phyloP scores from a whole-genome alignment of 1,284 basidiomycete species.

The Austropuccinia psidii region DNA sequence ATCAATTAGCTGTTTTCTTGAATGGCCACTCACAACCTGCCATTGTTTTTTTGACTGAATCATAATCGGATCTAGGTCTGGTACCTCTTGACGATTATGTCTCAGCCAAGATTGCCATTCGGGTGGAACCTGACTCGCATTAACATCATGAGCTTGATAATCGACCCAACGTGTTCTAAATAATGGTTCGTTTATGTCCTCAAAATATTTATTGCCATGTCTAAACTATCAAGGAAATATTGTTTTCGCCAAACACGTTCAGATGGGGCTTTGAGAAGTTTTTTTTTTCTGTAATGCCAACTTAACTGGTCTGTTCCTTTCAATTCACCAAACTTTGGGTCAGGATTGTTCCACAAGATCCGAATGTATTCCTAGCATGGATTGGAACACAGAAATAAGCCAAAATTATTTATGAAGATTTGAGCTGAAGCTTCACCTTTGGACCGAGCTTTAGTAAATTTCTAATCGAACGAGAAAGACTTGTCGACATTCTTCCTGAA shows the following conservation, averaged over 20 bases:
- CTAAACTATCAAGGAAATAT: conserved; percentile 48
- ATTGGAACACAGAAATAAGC: background rate
- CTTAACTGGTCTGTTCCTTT: conserved; percentile 76
- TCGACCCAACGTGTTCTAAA: conserved; percentile 92
- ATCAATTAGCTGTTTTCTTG: background rate
- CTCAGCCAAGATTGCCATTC: conserved; percentile 92
- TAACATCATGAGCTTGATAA: conserved; percentile 75
- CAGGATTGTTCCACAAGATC: conserved; percentile 63
- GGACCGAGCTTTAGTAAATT: conserved; percentile 33
- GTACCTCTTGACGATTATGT: conserved; percentile 77
- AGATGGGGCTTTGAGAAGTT: background rate
- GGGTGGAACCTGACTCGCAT: conserved; percentile 79
- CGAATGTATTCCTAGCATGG: conserved; percentile 38
- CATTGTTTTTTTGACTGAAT: conserved; percentile 64
- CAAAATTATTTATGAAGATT: background rate
- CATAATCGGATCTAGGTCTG: conserved; percentile 64
- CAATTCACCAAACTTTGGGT: conserved; percentile 71
- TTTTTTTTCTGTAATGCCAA: too few species aligned
- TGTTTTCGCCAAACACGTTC: too few species aligned
- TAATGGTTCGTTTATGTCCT: conserved; percentile 71
- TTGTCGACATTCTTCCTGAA: conserved; percentile 8
- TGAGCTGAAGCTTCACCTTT: background rate
- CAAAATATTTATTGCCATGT: conserved; percentile 83
- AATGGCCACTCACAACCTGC: conserved; percentile 61
- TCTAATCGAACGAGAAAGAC: conserved; percentile 22